A percentile compares a stretch with the other conserved stretches of the same genome.
Evolutionary conservation across 2,329 filamentous ascomycete genomes (phyloP).

Genomic region (Alternaria triticina): DNA sequence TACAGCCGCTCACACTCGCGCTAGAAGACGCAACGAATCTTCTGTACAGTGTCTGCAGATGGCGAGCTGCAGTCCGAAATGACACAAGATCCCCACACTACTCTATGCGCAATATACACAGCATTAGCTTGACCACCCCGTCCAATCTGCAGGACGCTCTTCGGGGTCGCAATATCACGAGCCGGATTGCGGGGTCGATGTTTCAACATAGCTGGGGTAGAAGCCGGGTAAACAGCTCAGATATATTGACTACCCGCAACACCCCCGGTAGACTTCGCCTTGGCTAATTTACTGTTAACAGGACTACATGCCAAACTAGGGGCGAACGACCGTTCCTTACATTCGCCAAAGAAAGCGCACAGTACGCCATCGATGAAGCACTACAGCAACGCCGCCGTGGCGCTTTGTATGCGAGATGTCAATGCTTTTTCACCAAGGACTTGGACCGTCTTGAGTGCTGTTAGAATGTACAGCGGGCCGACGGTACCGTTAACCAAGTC

Average conservation of each 20-base stretch:
- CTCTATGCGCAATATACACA: slow-evolving; percentile 16
- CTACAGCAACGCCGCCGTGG: slow-evolving; percentile 1
- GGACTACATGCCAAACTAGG: slow-evolving; percentile 5
- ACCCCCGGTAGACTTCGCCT: slow-evolving; percentile 12
- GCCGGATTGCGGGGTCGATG: slow-evolving; percentile 5
- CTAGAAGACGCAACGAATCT: slow-evolving; percentile 25
- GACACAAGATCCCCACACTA: slow-evolving; percentile 1
- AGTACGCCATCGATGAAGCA: neutral
- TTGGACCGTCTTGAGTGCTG: slow-evolving; percentile 2
- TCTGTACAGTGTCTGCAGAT: slow-evolving; percentile 18
- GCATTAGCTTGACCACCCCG: neutral
- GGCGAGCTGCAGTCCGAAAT: slow-evolving; percentile 11
- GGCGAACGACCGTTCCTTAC: slow-evolving; percentile 12
- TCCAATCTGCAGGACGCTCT: slow-evolving; percentile 7
- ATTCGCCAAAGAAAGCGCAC: neutral
- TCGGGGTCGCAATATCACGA: slow-evolving; percentile 1
- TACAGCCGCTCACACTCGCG: slow-evolving; percentile 4
- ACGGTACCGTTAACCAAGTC: slow-evolving; percentile 16
- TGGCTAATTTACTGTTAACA: slow-evolving; percentile 23
- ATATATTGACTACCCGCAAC: slow-evolving; percentile 10
- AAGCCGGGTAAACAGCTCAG: slow-evolving; percentile 22
- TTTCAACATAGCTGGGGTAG: slow-evolving; percentile 7
- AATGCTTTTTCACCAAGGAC: slow-evolving; percentile 13
- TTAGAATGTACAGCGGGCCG: slow-evolving; percentile 16
- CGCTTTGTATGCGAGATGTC: neutral